Evolutionary conservation across 2,329 filamentous ascomycete genomes (phyloP).

Genomic region (Malbranchea zuffiana): DNA sequence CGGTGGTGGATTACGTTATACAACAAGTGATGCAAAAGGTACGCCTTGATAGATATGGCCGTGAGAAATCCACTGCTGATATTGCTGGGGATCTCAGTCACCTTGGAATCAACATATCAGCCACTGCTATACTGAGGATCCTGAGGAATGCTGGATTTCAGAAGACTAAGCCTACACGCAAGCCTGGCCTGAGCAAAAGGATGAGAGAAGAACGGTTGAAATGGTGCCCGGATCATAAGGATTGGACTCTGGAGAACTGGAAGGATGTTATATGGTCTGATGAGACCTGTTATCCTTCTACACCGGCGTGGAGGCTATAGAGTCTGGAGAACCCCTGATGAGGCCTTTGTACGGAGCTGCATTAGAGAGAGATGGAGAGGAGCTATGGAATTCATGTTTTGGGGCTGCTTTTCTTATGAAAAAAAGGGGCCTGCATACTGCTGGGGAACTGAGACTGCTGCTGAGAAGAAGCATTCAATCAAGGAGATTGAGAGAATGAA

Average conservation of each 20-base stretch:
- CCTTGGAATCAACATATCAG: too few species aligned
- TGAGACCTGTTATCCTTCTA: constrained; percentile 11
- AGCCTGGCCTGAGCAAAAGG: constrained; percentile 11
- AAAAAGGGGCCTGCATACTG: constrained; percentile 21
- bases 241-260: constrained; percentile 18
- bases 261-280: constrained; percentile 19
- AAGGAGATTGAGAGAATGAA: constrained; percentile 16
- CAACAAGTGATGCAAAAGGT: too few species aligned
- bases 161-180: constrained; percentile 14
- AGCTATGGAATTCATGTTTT: constrained; percentile 22
- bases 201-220: constrained; percentile 9
- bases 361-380: constrained; percentile 15
- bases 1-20: too few species aligned
- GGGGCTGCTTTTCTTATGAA: constrained; percentile 21
- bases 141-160: constrained; percentile 9
- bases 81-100: too few species aligned
- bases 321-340: constrained; percentile 10
- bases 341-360: constrained; percentile 12
- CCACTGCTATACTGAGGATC: too few species aligned
- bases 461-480: constrained; percentile 14
- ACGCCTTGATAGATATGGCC: too few species aligned
- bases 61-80: too few species aligned
- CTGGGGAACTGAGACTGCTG: constrained; percentile 14
- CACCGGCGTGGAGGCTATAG: constrained; percentile 1
- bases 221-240: constrained; percentile 13